Conservation (phyloP, 2,329 filamentous ascomycete genomes). For the Trematosphaeria pertusa region DNA sequence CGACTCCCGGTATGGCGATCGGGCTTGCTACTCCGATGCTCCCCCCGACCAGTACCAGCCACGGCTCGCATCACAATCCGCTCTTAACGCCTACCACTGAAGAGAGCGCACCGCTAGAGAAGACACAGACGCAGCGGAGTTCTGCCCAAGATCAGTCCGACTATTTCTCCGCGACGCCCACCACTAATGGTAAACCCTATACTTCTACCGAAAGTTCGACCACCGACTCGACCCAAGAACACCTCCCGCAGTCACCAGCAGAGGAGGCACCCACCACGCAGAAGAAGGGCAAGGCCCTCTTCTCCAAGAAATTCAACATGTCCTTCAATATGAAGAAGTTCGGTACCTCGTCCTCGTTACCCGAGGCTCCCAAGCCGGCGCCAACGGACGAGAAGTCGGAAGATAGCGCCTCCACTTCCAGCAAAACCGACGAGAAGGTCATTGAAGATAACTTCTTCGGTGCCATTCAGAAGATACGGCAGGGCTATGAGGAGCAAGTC, state of each 20-base stretch:
- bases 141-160: constrained; percentile 66
- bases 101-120: constrained; percentile 59
- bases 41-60: constrained; percentile 45
- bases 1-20: constrained; percentile 80
- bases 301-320: constrained; percentile 83
- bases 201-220: constrained; percentile 35
- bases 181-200: constrained; percentile 30
- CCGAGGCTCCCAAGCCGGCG: constrained; percentile 72
- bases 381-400: constrained; percentile 76
- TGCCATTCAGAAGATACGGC: constrained; percentile 73
- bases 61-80: constrained; percentile 43
- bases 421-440: constrained; percentile 70
- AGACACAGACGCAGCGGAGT: constrained; percentile 62
- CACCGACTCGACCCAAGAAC: constrained; percentile 36
- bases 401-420: constrained; percentile 65
- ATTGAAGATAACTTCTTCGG: constrained; percentile 79
- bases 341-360: constrained; percentile 68
- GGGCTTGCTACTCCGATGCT: constrained; percentile 73
- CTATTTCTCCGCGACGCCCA: constrained; percentile 73
- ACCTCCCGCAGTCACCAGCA: constrained; percentile 50
- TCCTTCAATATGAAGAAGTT: constrained; percentile 86
- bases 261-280: constrained; percentile 38
- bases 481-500: constrained; percentile 74
- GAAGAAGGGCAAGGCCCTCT: constrained; percentile 69
- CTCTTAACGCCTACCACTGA: constrained; percentile 50